Evolutionary conservation across 306 rosid species (phyloP).

Genomic region (Vigna radiata): DNA sequence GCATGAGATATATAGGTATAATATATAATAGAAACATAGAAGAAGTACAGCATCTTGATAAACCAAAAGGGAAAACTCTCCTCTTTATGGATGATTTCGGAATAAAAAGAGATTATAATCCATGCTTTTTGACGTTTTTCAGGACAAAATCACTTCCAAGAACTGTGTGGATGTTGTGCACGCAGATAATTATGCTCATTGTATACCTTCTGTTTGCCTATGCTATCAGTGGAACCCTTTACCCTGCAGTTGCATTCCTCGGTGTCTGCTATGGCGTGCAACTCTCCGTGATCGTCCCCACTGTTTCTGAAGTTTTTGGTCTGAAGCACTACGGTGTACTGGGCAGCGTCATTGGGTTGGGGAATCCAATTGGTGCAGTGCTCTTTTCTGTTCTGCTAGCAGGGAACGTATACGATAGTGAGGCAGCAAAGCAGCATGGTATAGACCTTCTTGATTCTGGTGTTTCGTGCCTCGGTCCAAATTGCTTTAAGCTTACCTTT

Average conservation of each 20-base stretch:
- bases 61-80: neutral
- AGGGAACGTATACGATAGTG: slow-evolving; percentile 69
- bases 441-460: slow-evolving; percentile 37
- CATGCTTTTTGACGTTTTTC: slow-evolving; percentile 32
- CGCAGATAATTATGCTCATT: slow-evolving; percentile 66
- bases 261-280: slow-evolving; percentile 78
- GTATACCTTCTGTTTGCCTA: slow-evolving; percentile 73
- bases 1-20: neutral
- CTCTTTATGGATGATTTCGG: neutral
- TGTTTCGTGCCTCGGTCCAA: slow-evolving; percentile 67
- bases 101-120: neutral
- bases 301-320: slow-evolving; percentile 84
- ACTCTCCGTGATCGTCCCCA: slow-evolving; percentile 73
- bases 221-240: slow-evolving; percentile 65
- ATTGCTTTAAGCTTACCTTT: slow-evolving; percentile 73
- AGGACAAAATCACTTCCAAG: slow-evolving; percentile 71
- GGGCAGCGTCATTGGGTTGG: slow-evolving; percentile 62
- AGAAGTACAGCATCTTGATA: neutral
- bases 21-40: neutral
- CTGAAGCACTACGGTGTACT: slow-evolving; percentile 73
- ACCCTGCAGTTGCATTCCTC: slow-evolving; percentile 64
- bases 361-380: slow-evolving; percentile 79
- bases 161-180: slow-evolving; percentile 72
- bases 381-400: slow-evolving; percentile 80
- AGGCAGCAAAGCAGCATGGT: slow-evolving; percentile 76